Percentiles rank a stretch among this genome's conserved stretches.
Evolutionary conservation across 2,329 filamentous ascomycete genomes (phyloP).

Genomic region (Lachnellula hyalina): DNA sequence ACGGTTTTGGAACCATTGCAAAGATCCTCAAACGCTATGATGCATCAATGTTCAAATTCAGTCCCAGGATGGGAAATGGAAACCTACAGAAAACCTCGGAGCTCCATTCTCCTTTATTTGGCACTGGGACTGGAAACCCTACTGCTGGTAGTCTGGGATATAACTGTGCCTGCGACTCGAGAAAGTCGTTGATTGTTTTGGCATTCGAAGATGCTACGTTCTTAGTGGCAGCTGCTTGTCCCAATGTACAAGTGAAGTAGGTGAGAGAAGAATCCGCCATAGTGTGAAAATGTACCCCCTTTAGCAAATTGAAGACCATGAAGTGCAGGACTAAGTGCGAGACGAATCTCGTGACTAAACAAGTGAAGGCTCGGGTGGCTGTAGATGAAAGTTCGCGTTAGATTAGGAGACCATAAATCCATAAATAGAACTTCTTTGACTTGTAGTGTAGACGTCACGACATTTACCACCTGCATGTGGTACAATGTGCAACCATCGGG

Average conservation of each 20-base stretch:
- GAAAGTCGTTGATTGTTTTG: slow-evolving; percentile 45
- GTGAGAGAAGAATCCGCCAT: neutral
- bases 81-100: slow-evolving; percentile 13
- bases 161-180: slow-evolving; percentile 41
- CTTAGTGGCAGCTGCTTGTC: slow-evolving; percentile 40
- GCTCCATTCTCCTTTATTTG: slow-evolving; percentile 9
- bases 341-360: no score
- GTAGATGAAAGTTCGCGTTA: no score
- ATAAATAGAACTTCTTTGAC: no score
- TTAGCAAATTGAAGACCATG: neutral
- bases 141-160: slow-evolving; percentile 41
- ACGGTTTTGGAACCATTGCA: neutral
- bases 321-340: no score
- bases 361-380: no score
- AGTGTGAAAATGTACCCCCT: neutral
- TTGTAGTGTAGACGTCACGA: no score
- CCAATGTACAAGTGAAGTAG: slow-evolving; percentile 58
- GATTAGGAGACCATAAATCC: no score
- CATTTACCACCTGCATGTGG: no score
- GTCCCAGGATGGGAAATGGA: neutral
- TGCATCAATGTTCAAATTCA: neutral
- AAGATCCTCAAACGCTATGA: neutral
- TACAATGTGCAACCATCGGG: no score
- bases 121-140: slow-evolving; percentile 42
- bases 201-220: slow-evolving; percentile 41